Evolutionary conservation across 1,139 yeast species (phyloP).

Genomic region (Protomyces inundatus): DNA sequence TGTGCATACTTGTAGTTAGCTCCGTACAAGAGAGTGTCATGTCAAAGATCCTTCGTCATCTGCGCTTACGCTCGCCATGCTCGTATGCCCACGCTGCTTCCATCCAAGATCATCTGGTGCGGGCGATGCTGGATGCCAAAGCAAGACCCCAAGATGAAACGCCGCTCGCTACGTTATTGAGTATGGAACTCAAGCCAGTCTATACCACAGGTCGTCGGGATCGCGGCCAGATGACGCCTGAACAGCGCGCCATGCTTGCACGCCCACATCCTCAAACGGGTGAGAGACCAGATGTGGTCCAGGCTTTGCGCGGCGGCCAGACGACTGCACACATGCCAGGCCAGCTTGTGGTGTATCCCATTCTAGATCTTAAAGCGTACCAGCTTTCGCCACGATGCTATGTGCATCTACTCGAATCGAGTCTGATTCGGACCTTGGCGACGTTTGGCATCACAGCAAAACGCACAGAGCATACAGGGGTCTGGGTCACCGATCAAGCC

Average conservation of each 20-base stretch:
- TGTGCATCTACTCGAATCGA: conserved; percentile 62
- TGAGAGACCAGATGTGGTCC: conserved; percentile 54
- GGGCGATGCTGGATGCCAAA: conserved; percentile 57
- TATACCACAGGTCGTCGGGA: conserved; percentile 88
- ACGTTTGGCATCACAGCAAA: conserved; percentile 47
- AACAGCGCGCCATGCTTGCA: background rate
- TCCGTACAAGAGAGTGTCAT: background rate
- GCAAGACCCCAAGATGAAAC: conserved; percentile 41
- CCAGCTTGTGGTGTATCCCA: conserved; percentile 79
- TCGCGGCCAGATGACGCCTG: conserved; percentile 39
- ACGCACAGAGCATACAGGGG: conserved; percentile 71
- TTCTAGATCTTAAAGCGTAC: conserved; percentile 53
- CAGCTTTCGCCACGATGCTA: conserved; percentile 64
- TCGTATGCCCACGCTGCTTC: conserved; percentile 55
- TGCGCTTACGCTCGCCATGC: conserved; percentile 34
- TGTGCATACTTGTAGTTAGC: too few species aligned
- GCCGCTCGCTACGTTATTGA: conserved; percentile 49
- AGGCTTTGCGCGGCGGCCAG: conserved; percentile 91
- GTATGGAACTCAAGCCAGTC: conserved; percentile 77
- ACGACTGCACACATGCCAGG: conserved; percentile 97
- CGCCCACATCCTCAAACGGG: background rate
- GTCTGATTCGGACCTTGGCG: conserved; percentile 53
- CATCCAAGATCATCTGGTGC: conserved; percentile 59
- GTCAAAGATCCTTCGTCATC: background rate
- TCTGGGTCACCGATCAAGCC: conserved; percentile 29